Conservation (phyloP, 768 basidiomycete species). For the Pulveroboletus ravenelii region DNA sequence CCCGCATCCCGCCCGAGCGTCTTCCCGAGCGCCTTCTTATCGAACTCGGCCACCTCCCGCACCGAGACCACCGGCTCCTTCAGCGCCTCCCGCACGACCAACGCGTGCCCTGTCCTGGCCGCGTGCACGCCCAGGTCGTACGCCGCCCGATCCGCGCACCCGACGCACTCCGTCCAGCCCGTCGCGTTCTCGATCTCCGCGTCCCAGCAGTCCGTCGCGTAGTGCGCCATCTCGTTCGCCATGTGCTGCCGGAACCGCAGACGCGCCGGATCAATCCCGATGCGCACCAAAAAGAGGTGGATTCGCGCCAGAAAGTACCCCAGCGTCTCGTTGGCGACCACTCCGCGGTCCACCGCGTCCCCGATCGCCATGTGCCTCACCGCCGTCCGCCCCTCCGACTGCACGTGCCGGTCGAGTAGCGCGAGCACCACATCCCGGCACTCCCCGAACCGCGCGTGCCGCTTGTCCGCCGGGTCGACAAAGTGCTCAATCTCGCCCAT, state of each 20-base stretch:
- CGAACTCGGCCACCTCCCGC: conserved; percentile 71
- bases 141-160: conserved; percentile 96
- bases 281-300: conserved; percentile 80
- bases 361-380: conserved; percentile 70
- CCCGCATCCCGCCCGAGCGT: conserved; percentile 83
- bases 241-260: conserved; percentile 97
- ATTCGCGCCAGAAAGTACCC: conserved; percentile 97
- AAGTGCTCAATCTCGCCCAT: conserved; percentile 99
- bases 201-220: conserved; percentile 99
- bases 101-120: conserved; percentile 73
- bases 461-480: conserved; percentile 92
- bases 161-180: conserved; percentile 97
- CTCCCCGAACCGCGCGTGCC: conserved; percentile 78
- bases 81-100: conserved; percentile 82
- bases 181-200: conserved; percentile 89
- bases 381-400: conserved; percentile 66
- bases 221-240: conserved; percentile 99
- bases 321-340: conserved; percentile 95
- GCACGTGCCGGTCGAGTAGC: conserved; percentile 81
- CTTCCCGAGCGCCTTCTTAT: conserved; percentile 88
- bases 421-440: conserved; percentile 69
- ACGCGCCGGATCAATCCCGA: conserved; percentile 80
- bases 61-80: conserved; percentile 83
- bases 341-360: conserved; percentile 79
- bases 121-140: conserved; percentile 93